phyloP scores from a whole-genome alignment of 2,329 filamentous ascomycete genomes.

The Hypoxylon sp. region DNA sequence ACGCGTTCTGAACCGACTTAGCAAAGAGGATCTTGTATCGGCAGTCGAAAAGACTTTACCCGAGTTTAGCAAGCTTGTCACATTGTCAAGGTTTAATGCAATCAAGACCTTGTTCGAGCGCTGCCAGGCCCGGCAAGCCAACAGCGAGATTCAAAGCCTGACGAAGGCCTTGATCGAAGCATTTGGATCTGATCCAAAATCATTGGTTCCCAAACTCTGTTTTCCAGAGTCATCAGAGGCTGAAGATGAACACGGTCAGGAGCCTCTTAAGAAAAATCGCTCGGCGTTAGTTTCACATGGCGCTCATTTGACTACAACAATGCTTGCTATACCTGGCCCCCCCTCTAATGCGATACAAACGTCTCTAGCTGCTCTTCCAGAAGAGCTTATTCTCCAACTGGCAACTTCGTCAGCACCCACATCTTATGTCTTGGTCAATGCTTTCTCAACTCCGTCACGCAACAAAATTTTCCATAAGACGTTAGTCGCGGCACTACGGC shows the following conservation, averaged over 20 bases:
- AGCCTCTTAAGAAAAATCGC: slow-evolving; percentile 69
- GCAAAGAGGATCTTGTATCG: slow-evolving; percentile 85
- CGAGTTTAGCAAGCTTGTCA: slow-evolving; percentile 79
- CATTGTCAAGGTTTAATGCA: slow-evolving; percentile 82
- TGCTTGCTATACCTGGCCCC: slow-evolving; percentile 80
- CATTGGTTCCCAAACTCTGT: slow-evolving; percentile 66
- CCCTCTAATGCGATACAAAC: slow-evolving; percentile 80
- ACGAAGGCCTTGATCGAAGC: slow-evolving; percentile 65
- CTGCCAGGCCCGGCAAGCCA: slow-evolving; percentile 77
- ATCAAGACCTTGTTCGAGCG: slow-evolving; percentile 88
- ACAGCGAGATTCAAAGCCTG: slow-evolving; percentile 65
- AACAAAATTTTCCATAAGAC: slow-evolving; percentile 70
- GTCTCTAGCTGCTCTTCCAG: slow-evolving; percentile 73
- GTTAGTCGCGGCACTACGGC: slow-evolving; percentile 64
- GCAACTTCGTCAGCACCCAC: slow-evolving; percentile 70
- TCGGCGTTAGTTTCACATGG: slow-evolving; percentile 75
- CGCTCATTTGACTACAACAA: slow-evolving; percentile 83
- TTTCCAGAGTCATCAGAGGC: slow-evolving; percentile 57
- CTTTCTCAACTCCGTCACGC: slow-evolving; percentile 63
- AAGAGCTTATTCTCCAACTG: slow-evolving; percentile 72
- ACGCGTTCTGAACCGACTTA: slow-evolving; percentile 83
- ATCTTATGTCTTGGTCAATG: slow-evolving; percentile 66
- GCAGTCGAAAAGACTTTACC: slow-evolving; percentile 81
- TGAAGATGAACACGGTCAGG: slow-evolving; percentile 55
- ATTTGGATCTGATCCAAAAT: slow-evolving; percentile 64